A percentile compares a stretch with the other conserved stretches of the same genome.
These are phyloP conservation scores for Solanum megistacrolobum DNA, from an alignment of 257 asterid species.

Conservation along the genomic window DNA sequence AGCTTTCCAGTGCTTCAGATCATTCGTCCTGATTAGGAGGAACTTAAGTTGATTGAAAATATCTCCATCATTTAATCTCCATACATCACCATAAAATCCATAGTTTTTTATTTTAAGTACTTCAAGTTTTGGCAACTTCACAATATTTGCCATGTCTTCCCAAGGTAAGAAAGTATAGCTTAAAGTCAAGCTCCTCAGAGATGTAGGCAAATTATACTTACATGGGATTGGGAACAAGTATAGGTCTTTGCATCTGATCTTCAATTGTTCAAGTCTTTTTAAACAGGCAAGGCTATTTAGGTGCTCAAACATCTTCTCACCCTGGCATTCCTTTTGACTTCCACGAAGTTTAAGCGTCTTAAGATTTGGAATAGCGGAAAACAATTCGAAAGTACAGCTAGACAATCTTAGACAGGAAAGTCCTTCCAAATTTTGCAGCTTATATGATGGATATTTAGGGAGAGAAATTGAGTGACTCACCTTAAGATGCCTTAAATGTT, in stretches of 20 bases:
- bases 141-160: not conserved
- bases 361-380: not conserved
- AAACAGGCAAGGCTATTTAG: not conserved
- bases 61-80: not conserved
- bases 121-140: not conserved
- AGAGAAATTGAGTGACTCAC: not conserved
- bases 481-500: not conserved
- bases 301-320: not conserved
- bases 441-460: not conserved
- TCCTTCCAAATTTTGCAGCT: not conserved
- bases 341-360: not conserved
- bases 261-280: not conserved
- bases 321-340: not conserved
- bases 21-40: not conserved
- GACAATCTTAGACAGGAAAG: not conserved
- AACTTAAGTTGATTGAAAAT: not conserved
- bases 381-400: not conserved
- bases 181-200: not conserved
- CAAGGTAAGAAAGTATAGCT: not conserved
- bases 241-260: not conserved
- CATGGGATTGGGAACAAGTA: not conserved
- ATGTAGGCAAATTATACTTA: not conserved
- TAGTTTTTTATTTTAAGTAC: not conserved
- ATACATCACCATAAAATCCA: not conserved
- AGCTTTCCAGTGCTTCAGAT: not conserved